Percentiles rank a stretch among this genome's conserved stretches.
Evolutionary conservation across 2,329 filamentous ascomycete genomes (phyloP).

Genomic region (Thermoascus crustaceus): DNA sequence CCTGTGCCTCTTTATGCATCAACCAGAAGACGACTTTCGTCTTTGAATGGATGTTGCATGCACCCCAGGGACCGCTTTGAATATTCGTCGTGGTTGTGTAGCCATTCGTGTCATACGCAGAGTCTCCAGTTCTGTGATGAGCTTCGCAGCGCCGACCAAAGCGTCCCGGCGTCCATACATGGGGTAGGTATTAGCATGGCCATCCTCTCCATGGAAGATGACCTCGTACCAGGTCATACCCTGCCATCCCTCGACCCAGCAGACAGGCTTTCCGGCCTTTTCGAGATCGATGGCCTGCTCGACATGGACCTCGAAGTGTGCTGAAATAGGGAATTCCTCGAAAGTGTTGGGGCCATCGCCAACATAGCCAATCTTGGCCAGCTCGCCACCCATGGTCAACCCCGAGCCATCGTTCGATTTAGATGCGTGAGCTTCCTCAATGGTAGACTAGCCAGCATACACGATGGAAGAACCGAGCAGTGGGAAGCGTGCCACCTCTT

Average conservation of each 20-base stretch:
- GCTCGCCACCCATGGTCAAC: conserved; percentile 9
- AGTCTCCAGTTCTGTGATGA: conserved; percentile 8
- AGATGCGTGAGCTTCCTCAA: conserved; percentile 5
- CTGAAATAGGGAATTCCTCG: conserved; percentile 11
- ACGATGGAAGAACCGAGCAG: conserved; percentile 9
- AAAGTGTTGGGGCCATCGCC: conserved; percentile 10
- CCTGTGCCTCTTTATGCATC: conserved; percentile 17
- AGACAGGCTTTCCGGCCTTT: conserved; percentile 10
- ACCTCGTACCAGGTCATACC: conserved; percentile 12
- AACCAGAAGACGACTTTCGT: conserved; percentile 17
- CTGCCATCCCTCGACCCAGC: conserved; percentile 10
- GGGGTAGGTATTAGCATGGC: conserved; percentile 10
- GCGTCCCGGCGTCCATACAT: conserved; percentile 13
- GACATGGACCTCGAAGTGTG: conserved; percentile 11
- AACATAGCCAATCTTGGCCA: conserved; percentile 10
- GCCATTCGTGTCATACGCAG: conserved; percentile 12
- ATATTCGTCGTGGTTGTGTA: conserved; percentile 21
- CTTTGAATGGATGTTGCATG: conserved; percentile 23
- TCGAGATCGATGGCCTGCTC: conserved; percentile 11
- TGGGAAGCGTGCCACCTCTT: conserved; percentile 12
- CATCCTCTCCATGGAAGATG: conserved; percentile 9
- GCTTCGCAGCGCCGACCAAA: conserved; percentile 8
- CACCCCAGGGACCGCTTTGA: conserved; percentile 9
- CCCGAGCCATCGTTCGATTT: conserved; percentile 7
- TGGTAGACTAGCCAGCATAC: conserved; percentile 10